Conservation (phyloP, 139 green algal species). For the Auxenochlorella pyrenoidosa region DNA sequence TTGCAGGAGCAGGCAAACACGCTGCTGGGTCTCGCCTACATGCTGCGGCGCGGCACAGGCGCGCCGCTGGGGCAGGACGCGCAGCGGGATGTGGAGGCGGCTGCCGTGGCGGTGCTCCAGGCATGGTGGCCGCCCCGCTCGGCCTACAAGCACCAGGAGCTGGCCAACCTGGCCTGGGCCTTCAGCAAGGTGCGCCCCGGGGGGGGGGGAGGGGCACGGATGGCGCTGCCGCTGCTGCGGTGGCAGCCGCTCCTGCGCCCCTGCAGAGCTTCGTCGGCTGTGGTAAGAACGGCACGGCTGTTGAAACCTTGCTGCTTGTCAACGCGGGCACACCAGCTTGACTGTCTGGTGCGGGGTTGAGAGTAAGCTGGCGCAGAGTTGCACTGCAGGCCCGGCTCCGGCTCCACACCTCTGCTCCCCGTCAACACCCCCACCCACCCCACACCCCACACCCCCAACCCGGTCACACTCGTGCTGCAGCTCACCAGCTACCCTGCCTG, state of each 20-base stretch:
- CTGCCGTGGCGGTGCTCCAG: not conserved
- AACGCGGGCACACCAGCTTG: no score
- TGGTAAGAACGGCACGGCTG: no score
- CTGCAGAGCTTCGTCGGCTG: not conserved
- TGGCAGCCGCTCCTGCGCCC: not conserved
- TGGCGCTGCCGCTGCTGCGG: no score
- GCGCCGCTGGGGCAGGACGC: not conserved
- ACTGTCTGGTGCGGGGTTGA: no score
- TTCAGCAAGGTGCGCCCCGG: not conserved
- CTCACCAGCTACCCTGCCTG: not conserved
- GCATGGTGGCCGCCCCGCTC: not conserved
- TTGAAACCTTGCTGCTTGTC: no score
- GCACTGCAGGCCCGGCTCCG: no score
- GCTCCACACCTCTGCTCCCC: no score
- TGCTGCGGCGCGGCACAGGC: not conserved
- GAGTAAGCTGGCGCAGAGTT: no score
- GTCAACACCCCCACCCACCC: no score
- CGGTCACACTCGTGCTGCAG: not conserved
- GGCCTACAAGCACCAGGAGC: not conserved
- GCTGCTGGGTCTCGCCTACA: not conserved
- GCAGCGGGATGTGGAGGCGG: not conserved
- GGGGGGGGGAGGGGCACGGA: not conserved
- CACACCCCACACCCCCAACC: no score
- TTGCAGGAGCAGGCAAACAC: not conserved
- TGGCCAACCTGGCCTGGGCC: slow-evolving; percentile 2